Percentiles rank a stretch among this genome's conserved stretches.
Evolutionary conservation across 257 asterid genomes (phyloP).

Genomic region (Jasminum sambac): DNA sequence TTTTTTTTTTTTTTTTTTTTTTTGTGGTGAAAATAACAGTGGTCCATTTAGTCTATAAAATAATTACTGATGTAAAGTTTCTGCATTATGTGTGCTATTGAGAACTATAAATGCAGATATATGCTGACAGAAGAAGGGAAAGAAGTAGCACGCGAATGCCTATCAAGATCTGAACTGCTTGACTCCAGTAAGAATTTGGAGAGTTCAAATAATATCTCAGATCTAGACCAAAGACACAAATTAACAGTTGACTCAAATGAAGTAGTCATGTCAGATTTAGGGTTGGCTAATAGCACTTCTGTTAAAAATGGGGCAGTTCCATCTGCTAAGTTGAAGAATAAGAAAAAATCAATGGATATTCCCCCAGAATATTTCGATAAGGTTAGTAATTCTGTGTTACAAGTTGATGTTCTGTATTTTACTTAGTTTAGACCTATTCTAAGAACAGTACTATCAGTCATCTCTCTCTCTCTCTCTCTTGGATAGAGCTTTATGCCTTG

Average conservation of each 20-base stretch:
- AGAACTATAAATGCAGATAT: conserved; percentile 52
- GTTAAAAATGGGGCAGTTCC: conserved; percentile 35
- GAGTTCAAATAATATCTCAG: conserved; percentile 21
- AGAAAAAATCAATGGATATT: conserved; percentile 44
- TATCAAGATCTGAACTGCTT: conserved; percentile 65
- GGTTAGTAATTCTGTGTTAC: conserved; percentile 36
- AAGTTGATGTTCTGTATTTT: conserved; percentile 2
- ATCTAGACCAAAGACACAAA: conserved; percentile 36
- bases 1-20: too few relatives aligned
- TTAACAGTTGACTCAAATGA: conserved; percentile 27
- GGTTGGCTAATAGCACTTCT: conserved; percentile 31
- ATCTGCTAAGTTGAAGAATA: conserved; percentile 34
- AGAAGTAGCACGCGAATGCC: conserved; percentile 80
- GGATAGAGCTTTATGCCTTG: background rate
- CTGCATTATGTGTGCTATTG: conserved; percentile 9
- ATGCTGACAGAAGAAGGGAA: conserved; percentile 96
- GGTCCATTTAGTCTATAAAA: conserved; percentile 6
- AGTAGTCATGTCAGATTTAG: conserved; percentile 36
- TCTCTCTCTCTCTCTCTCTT: background rate
- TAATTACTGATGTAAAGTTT: conserved; percentile 1
- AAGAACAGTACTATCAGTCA: background rate
- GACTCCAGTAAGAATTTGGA: conserved; percentile 37
- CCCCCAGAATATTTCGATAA: conserved; percentile 64
- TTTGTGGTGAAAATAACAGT: too few relatives aligned
- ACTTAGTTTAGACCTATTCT: background rate